Conservation (phyloP, 495 filamentous ascomycete species). For the Staphylotrichum tortipilum region DNA sequence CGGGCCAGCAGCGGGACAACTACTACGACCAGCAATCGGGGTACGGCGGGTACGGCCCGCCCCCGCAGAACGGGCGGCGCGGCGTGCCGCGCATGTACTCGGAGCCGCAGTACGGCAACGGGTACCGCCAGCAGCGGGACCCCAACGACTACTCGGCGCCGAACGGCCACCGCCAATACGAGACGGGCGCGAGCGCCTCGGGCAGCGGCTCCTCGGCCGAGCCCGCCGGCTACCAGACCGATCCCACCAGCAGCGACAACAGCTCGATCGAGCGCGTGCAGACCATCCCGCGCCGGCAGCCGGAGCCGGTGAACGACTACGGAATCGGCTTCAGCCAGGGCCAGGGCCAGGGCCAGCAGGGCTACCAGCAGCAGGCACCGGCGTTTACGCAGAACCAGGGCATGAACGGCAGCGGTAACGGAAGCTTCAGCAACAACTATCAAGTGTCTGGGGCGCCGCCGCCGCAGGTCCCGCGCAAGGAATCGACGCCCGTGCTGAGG, state of each 20-base stretch:
- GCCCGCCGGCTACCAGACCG: conserved; percentile 69
- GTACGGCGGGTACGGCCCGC: conserved; percentile 28
- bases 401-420: conserved; percentile 1
- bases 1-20: conserved; percentile 51
- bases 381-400: conserved; percentile 20
- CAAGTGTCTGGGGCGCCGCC: conserved; percentile 8
- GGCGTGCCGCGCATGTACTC: conserved; percentile 39
- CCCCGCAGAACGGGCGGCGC: conserved; percentile 30
- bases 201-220: conserved; percentile 64
- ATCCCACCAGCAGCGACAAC: conserved; percentile 79
- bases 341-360: too few relatives aligned
- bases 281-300: conserved; percentile 43
- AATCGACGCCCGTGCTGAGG: conserved; percentile 21
- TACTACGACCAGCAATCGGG: conserved; percentile 34
- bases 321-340: conserved; percentile 37
- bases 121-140: conserved; percentile 25
- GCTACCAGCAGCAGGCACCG: conserved; percentile 29
- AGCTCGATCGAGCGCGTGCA: conserved; percentile 73
- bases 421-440: conserved; percentile 4
- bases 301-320: conserved; percentile 38
- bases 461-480: conserved; percentile 36
- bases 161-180: conserved; percentile 67
- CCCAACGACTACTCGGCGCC: conserved; percentile 54
- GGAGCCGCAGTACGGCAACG: conserved; percentile 31
- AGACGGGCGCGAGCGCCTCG: conserved; percentile 68